phyloP scores from a whole-genome alignment of 2,329 filamentous ascomycete genomes.

The Pyrenophora teres region DNA sequence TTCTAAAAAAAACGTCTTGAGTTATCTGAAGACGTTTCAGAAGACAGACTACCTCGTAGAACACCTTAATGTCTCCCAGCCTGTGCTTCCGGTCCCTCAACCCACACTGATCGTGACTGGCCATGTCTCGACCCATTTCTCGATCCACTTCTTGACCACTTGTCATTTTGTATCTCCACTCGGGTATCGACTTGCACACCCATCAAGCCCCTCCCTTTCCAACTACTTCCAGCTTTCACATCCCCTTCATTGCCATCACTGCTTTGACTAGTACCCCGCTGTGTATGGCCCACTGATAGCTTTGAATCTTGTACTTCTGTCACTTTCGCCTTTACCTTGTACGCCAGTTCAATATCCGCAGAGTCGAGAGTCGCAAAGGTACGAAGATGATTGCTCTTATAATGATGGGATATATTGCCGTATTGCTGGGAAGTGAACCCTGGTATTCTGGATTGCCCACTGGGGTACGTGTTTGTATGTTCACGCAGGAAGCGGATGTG shows the following conservation, averaged over 20 bases:
- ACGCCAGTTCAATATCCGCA: slow-evolving; percentile 30
- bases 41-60: too few species aligned
- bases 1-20: neutral
- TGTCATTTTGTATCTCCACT: slow-evolving; percentile 34
- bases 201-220: slow-evolving; percentile 20
- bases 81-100: slow-evolving; percentile 13
- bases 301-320: slow-evolving; percentile 6
- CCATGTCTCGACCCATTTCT: slow-evolving; percentile 4
- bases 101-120: slow-evolving; percentile 9
- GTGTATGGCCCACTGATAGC: slow-evolving; percentile 3
- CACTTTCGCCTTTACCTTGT: slow-evolving; percentile 18
- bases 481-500: slow-evolving; percentile 45
- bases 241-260: slow-evolving; percentile 25
- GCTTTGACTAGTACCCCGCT: slow-evolving; percentile 16
- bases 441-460: slow-evolving; percentile 17
- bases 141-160: slow-evolving; percentile 18
- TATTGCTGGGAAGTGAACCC: slow-evolving; percentile 25
- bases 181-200: slow-evolving; percentile 35
- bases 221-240: neutral
- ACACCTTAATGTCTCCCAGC: neutral
- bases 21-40: too few species aligned
- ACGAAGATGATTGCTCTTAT: slow-evolving; percentile 14
- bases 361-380: slow-evolving; percentile 13
- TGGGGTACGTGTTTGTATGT: slow-evolving; percentile 24
- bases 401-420: slow-evolving; percentile 23